Evolutionary conservation across 2,329 filamentous ascomycete species (phyloP).

Genomic region (Monilinia fructigena): DNA sequence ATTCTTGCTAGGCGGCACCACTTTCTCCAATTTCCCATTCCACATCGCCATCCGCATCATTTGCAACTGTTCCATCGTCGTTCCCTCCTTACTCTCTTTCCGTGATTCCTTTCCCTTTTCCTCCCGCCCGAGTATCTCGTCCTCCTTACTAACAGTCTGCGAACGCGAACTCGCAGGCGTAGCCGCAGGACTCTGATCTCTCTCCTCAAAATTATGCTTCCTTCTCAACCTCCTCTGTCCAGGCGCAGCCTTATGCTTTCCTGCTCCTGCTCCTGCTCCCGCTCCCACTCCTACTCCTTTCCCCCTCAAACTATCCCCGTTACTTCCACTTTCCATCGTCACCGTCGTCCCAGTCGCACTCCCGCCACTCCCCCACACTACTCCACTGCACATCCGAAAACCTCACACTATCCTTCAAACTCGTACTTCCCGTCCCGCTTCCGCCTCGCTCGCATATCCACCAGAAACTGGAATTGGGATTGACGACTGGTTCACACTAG

Average conservation of each 20-base stretch:
- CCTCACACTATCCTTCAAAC: conserved; percentile 1
- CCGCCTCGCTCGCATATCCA: neutral
- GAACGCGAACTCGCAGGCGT: conserved; percentile 13
- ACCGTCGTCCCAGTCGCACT: neutral
- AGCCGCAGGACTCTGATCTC: neutral
- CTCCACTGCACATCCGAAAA: conserved; percentile 19
- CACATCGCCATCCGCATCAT: conserved; percentile 6
- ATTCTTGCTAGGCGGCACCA: neutral
- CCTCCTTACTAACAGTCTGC: neutral
- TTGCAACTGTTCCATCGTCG: neutral
- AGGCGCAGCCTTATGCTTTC: conserved; percentile 11
- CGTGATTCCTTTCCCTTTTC: neutral
- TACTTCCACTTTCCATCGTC: neutral
- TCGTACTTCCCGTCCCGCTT: neutral
- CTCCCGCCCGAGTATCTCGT: neutral
- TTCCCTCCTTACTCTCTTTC: neutral
- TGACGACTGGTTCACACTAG: neutral
- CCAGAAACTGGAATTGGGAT: neutral
- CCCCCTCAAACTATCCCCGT: neutral
- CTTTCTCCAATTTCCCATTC: conserved; percentile 15
- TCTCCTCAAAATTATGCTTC: conserved; percentile 1
- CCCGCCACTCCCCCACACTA: neutral
- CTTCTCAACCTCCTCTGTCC: conserved; percentile 2
- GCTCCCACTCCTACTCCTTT: neutral
- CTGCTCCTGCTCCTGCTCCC: neutral